Percentiles rank a stretch among this genome's conserved stretches.
Evolutionary conservation across 305 asterid species (phyloP).

Genomic region (Rubia peregrina): DNA sequence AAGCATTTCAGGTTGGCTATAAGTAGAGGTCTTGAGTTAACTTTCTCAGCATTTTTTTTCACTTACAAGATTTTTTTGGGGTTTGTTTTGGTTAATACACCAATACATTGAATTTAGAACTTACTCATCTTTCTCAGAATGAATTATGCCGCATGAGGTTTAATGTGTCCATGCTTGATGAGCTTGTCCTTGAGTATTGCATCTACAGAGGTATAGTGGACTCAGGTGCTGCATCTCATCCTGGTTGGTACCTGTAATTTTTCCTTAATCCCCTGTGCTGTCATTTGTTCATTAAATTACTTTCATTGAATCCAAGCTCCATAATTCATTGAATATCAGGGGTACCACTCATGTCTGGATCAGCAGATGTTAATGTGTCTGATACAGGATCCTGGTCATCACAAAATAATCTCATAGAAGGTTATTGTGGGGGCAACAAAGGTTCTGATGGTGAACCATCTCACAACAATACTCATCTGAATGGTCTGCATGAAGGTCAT

Average conservation of each 20-base stretch:
- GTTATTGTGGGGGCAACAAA: slow-evolving; percentile 18
- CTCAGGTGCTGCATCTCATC: slow-evolving; percentile 28
- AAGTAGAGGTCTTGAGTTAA: not conserved
- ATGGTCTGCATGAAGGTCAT: slow-evolving; percentile 41
- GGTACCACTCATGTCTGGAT: slow-evolving; percentile 27
- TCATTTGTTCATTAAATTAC: not conserved
- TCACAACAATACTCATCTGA: slow-evolving; percentile 31
- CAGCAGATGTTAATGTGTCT: slow-evolving; percentile 33
- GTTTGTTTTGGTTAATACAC: not conserved
- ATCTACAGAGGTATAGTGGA: slow-evolving; percentile 83
- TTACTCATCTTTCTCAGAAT: slow-evolving; percentile 44
- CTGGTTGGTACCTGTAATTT: slow-evolving; percentile 29
- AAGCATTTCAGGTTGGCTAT: slow-evolving; percentile 79
- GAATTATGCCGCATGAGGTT: slow-evolving; percentile 84
- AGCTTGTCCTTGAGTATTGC: slow-evolving; percentile 88
- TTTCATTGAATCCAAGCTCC: not conserved
- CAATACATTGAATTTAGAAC: slow-evolving; percentile 9
- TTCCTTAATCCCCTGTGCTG: not conserved
- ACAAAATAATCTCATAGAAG: slow-evolving; percentile 37
- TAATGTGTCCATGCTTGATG: slow-evolving; percentile 67
- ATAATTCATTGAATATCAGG: slow-evolving; percentile 27
- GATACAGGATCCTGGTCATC: slow-evolving; percentile 44
- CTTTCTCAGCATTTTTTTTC: not conserved
- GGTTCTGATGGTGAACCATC: slow-evolving; percentile 49
- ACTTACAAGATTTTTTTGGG: not conserved